phyloP scores from a whole-genome alignment of 2,329 filamentous ascomycete species.

The Hymenotorrendiella dingleyae region DNA sequence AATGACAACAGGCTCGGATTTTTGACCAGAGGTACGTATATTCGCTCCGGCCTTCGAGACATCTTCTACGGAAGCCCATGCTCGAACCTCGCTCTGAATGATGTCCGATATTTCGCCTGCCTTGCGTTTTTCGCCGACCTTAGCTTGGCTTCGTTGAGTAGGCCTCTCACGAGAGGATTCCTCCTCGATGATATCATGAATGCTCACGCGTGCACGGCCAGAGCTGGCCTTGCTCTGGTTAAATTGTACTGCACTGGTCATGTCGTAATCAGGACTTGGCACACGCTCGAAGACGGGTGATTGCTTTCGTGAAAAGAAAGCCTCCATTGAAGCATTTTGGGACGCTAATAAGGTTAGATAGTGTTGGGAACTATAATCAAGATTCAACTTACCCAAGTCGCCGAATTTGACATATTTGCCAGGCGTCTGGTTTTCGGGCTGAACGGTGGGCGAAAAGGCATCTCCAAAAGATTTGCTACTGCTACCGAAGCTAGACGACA shows the following conservation, averaged over 20 bases:
- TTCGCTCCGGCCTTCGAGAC: neutral
- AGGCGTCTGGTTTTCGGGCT: neutral
- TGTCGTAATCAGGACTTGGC: constrained; percentile 22
- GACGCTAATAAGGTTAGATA: neutral
- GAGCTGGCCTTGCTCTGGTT: constrained; percentile 21
- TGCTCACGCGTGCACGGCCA: constrained; percentile 24
- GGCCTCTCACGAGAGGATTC: constrained; percentile 6
- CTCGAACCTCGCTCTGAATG: constrained; percentile 22
- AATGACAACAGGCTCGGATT: neutral
- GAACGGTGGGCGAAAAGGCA: too few relatives aligned
- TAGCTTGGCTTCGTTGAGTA: constrained; percentile 1
- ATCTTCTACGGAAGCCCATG: constrained; percentile 16
- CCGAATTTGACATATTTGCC: neutral
- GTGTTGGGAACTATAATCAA: neutral
- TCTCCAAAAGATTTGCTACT: too few relatives aligned
- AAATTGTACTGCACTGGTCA: constrained; percentile 26
- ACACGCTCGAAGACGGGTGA: neutral
- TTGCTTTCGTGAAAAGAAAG: neutral
- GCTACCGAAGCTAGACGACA: too few relatives aligned
- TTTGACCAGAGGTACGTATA: neutral
- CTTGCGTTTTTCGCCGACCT: constrained; percentile 24
- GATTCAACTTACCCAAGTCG: neutral
- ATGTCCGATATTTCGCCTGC: constrained; percentile 27
- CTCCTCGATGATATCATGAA: constrained; percentile 29
- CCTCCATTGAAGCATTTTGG: neutral